Conservation (phyloP, 2,329 filamentous ascomycete species). For the Elsinoe perseae region DNA sequence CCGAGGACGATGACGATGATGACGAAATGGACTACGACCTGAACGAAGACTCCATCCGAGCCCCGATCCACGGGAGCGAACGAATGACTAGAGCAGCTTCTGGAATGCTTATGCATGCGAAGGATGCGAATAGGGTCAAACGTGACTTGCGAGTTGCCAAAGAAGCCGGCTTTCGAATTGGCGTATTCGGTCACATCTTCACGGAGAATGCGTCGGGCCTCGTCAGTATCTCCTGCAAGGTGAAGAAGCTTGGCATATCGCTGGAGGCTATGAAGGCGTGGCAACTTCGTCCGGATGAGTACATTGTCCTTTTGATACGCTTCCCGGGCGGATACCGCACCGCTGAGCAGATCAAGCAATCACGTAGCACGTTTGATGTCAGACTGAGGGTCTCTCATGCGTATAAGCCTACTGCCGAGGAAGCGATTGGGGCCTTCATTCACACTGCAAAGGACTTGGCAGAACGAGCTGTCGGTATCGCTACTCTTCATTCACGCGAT, state of each 20-base stretch:
- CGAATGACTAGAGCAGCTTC: slow-evolving; percentile 18
- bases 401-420: slow-evolving; percentile 60
- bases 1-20: slow-evolving; percentile 31
- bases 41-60: background rate
- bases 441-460: slow-evolving; percentile 27
- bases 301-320: slow-evolving; percentile 64
- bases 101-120: background rate
- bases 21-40: slow-evolving; percentile 26
- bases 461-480: slow-evolving; percentile 17
- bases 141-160: slow-evolving; percentile 55
- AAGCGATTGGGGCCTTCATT: slow-evolving; percentile 49
- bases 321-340: slow-evolving; percentile 55
- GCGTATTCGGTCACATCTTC: slow-evolving; percentile 49
- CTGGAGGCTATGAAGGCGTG: slow-evolving; percentile 70
- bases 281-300: slow-evolving; percentile 59
- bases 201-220: slow-evolving; percentile 40
- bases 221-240: slow-evolving; percentile 61
- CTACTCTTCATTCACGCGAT: slow-evolving; percentile 31
- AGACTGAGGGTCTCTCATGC: slow-evolving; percentile 61
- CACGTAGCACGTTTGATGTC: slow-evolving; percentile 46
- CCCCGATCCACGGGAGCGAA: slow-evolving; percentile 21
- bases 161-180: slow-evolving; percentile 61
- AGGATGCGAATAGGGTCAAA: slow-evolving; percentile 23
- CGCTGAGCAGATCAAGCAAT: slow-evolving; percentile 46
- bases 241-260: slow-evolving; percentile 63